phyloP scores from a whole-genome alignment of 2,329 filamentous ascomycete genomes.

The Verticillium longisporum region DNA sequence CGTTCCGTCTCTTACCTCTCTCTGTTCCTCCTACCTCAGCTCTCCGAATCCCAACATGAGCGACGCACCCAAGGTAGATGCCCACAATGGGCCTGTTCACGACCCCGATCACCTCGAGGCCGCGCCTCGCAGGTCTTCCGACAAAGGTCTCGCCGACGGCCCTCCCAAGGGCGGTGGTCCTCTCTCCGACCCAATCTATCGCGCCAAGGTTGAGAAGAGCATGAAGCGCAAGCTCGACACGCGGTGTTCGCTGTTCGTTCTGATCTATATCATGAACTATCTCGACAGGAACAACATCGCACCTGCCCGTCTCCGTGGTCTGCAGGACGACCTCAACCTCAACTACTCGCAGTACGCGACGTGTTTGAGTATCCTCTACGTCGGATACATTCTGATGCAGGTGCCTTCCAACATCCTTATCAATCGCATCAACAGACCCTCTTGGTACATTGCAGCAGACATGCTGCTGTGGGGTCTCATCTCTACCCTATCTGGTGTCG shows the following conservation, averaged over 20 bases:
- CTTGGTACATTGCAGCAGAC: conserved; percentile 40
- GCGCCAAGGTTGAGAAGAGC: conserved; percentile 51
- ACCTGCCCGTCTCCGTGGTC: conserved; percentile 56
- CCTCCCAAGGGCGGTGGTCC: neutral
- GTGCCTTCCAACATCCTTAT: conserved; percentile 52
- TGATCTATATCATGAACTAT: conserved; percentile 72
- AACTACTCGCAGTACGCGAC: conserved; percentile 55
- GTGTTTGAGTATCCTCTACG: conserved; percentile 57
- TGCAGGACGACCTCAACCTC: conserved; percentile 54
- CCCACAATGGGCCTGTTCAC: neutral
- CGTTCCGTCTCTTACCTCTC: neutral
- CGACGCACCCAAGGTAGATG: neutral
- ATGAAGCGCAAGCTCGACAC: conserved; percentile 66
- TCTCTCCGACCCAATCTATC: conserved; percentile 35
- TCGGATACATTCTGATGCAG: conserved; percentile 62
- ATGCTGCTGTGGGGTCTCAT: conserved; percentile 57
- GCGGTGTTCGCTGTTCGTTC: conserved; percentile 59
- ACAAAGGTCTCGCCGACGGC: neutral
- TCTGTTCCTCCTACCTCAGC: conserved; percentile 9
- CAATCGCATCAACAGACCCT: conserved; percentile 45
- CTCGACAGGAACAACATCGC: conserved; percentile 64
- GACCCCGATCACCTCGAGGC: conserved; percentile 1
- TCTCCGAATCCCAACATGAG: conserved; percentile 1
- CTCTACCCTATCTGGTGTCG: conserved; percentile 48
- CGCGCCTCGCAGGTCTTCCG: neutral